These are phyloP conservation scores for Rhizophagus prolifer DNA, from an alignment of 192 early-diverging fungal genomes.

Conservation along the genomic window DNA sequence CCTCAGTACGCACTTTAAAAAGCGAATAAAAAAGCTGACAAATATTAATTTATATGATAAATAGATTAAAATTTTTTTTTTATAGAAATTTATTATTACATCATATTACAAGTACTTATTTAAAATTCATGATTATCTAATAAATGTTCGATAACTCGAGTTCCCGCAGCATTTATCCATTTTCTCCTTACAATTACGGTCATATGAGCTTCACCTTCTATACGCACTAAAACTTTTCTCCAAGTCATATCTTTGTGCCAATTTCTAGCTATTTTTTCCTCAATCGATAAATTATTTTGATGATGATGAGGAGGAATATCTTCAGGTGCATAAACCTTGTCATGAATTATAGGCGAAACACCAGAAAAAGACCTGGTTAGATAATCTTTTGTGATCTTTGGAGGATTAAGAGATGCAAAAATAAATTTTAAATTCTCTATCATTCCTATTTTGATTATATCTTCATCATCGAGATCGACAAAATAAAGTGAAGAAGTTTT, in stretches of 20 bases:
- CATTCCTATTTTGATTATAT: slow-evolving; percentile 26
- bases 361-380: slow-evolving; percentile 19
- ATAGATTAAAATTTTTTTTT: no score
- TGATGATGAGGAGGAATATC: not conserved
- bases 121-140: slow-evolving; percentile 38
- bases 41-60: no score
- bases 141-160: slow-evolving; percentile 43
- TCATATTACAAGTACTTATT: not conserved
- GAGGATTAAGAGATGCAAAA: slow-evolving; percentile 27
- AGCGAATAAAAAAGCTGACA: no score
- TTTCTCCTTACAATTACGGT: slow-evolving; percentile 47
- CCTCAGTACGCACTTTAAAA: no score
- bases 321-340: slow-evolving; percentile 19
- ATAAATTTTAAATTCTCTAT: slow-evolving; percentile 24
- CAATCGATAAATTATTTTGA: not conserved
- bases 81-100: no score
- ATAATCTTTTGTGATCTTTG: slow-evolving; percentile 25
- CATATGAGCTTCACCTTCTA: slow-evolving; percentile 45
- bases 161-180: slow-evolving; percentile 45
- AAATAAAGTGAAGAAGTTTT: slow-evolving; percentile 33
- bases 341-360: slow-evolving; percentile 36
- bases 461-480: slow-evolving; percentile 34
- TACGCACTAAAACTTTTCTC: slow-evolving; percentile 46
- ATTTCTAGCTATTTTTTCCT: slow-evolving; percentile 36
- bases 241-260: slow-evolving; percentile 46